Conservation (phyloP, 164 flowering plant genomes). For the Sedum album region DNA sequence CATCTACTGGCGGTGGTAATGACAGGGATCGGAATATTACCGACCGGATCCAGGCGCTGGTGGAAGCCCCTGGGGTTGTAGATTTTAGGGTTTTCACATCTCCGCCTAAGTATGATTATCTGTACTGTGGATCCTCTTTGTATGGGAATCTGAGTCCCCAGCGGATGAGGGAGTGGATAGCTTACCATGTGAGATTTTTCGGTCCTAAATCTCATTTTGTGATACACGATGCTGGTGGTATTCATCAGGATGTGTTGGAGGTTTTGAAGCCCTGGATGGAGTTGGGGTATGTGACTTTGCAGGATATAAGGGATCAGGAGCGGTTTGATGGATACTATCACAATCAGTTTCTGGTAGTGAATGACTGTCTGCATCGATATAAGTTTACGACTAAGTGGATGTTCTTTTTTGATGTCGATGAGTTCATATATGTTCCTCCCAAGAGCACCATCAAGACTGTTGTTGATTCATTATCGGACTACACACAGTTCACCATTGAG, state of each 20-base stretch:
- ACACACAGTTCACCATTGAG: constrained; percentile 72
- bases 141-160: constrained; percentile 79
- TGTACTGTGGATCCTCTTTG: constrained; percentile 82
- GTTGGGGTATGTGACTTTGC: constrained; percentile 74
- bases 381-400: constrained; percentile 76
- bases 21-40: constrained; percentile 30
- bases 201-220: constrained; percentile 75
- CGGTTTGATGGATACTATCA: constrained; percentile 91
- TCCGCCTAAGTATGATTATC: constrained; percentile 47
- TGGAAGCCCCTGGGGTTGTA: constrained; percentile 36
- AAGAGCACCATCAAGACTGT: constrained; percentile 48
- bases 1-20: constrained; percentile 44
- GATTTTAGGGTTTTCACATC: constrained; percentile 23
- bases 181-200: constrained; percentile 72
- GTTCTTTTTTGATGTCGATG: constrained; percentile 95
- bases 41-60: constrained; percentile 38
- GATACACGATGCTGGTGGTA: constrained; percentile 88
- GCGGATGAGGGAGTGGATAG: constrained; percentile 86
- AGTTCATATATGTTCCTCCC: constrained; percentile 61
- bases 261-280: constrained; percentile 94
- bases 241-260: constrained; percentile 63
- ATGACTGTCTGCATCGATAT: constrained; percentile 84
- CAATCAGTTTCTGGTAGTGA: constrained; percentile 87
- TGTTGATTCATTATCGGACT: constrained; percentile 39
- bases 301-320: constrained; percentile 78